Evolutionary conservation across 768 basidiomycete species (phyloP).

Genomic region (Lactarius trivialis): DNA sequence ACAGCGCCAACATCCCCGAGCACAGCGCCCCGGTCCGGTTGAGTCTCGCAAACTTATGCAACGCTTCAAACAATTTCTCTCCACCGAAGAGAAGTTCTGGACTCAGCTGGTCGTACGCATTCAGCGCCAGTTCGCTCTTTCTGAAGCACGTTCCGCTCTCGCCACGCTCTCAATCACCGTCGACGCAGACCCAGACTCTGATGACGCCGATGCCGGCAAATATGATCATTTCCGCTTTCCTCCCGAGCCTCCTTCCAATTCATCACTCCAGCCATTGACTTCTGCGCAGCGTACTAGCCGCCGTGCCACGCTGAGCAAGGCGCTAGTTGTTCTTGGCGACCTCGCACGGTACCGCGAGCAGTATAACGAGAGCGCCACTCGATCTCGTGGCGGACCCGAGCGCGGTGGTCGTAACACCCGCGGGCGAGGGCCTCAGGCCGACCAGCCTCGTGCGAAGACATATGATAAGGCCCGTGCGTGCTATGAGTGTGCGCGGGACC

Average conservation of each 20-base stretch:
- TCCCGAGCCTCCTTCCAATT: conserved; percentile 39
- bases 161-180: conserved; percentile 48
- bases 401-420: conserved; percentile 50
- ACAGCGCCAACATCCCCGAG: conserved; percentile 32
- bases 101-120: conserved; percentile 69
- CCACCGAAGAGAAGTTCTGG: conserved; percentile 91
- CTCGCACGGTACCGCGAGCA: conserved; percentile 90
- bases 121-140: conserved; percentile 63
- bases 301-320: conserved; percentile 77
- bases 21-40: conserved; percentile 52
- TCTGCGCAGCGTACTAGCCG: conserved; percentile 51
- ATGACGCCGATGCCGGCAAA: conserved; percentile 34
- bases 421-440: conserved; percentile 36
- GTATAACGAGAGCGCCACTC: conserved; percentile 67
- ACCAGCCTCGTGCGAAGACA: conserved; percentile 36
- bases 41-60: conserved; percentile 83
- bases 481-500: conserved; percentile 78
- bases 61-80: conserved; percentile 84
- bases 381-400: conserved; percentile 63
- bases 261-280: conserved; percentile 31
- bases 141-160: conserved; percentile 55
- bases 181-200: conserved; percentile 31
- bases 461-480: conserved; percentile 71
- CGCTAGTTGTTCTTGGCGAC: conserved; percentile 88
- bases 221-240: conserved; percentile 58